Base-by-base conservation (phyloP, 148 eudicot genomes). In the Spergularia bocconei region DNA sequence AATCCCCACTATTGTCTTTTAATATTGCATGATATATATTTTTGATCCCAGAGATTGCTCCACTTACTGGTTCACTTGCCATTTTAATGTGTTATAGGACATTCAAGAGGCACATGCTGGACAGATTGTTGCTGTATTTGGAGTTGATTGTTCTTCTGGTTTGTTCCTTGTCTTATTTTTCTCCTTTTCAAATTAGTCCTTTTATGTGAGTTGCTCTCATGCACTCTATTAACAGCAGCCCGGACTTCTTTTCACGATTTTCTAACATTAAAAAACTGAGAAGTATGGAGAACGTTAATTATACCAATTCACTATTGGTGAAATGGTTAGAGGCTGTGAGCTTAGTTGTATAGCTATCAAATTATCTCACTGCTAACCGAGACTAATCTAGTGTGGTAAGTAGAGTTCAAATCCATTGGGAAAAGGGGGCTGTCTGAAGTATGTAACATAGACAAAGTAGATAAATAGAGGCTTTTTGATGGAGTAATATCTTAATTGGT, bases 71-170 rank as follows among this genome's bases (percentile, higher is more conserved):
- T 74, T 76, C 61, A 47, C 77, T 52, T 6, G 41, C 13, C 56
- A 58, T 58, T 51, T 47, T 66, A 17, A 47, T 82, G 69, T 60
- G 69, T 60, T 76, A 53, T 62, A 94, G 98, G 98, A 94, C 77
- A 94, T 94, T 79, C 98, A 92, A 86, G 93, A 94, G 87, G 98
- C 98, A 59, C 96, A 94, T 82, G 98, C 98, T 29, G 98, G 98
- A 61, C 97, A 94, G 80, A 94, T 94, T 73, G 98, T 94, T 75
- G 98, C 98, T 83, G 97, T 94, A 50, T 94, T 94, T 83, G 98
- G 98, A 66, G 86, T 94, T 69, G 98, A 94, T 79, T 92, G 98
- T 86, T 90, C 98, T 78, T 90, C 98, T 88, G 98, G 98, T 91
- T 51, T 29, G n/a, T 74, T 73, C 23, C 13, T 20, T 79, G 68